Evolutionary conservation across 805 yeast species (phyloP).

Genomic region (Kregervanrija delftensis): DNA sequence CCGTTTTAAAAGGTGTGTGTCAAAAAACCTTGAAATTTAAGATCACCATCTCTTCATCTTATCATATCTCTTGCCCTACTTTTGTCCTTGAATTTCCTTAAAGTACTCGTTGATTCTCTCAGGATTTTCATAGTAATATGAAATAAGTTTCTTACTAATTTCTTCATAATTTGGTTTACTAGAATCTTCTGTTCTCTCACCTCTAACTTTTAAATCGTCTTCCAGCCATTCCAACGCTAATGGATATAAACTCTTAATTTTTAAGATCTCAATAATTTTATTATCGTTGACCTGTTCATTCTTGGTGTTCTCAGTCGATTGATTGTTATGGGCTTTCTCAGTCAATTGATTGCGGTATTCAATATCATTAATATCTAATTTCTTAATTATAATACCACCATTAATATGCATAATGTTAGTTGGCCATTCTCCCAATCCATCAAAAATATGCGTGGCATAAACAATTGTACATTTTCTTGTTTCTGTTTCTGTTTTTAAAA

Average conservation of each 20-base stretch:
- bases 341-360: constrained; percentile 23
- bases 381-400: constrained; percentile 48
- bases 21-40: too few relatives aligned
- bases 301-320: constrained; percentile 9
- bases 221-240: constrained; percentile 63
- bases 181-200: constrained; percentile 42
- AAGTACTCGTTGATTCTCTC: constrained; percentile 44
- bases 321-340: constrained; percentile 14
- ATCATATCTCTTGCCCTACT: too few relatives aligned
- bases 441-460: constrained; percentile 95
- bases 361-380: constrained; percentile 28
- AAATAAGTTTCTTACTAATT: constrained; percentile 32
- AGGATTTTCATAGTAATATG: constrained; percentile 37
- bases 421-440: constrained; percentile 90
- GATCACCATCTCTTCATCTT: too few relatives aligned
- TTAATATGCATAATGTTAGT: constrained; percentile 73
- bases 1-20: too few relatives aligned
- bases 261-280: constrained; percentile 29
- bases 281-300: constrained; percentile 11
- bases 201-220: constrained; percentile 46
- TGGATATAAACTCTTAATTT: constrained; percentile 59
- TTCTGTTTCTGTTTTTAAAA: constrained; percentile 67
- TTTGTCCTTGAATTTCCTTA: constrained; percentile 12
- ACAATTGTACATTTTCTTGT: constrained; percentile 68
- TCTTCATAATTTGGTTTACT: constrained; percentile 51